These are phyloP conservation scores for Monilinia vaccinii-corymbosi DNA, from an alignment of 2,329 filamentous ascomycete genomes.

Conservation along the genomic window DNA sequence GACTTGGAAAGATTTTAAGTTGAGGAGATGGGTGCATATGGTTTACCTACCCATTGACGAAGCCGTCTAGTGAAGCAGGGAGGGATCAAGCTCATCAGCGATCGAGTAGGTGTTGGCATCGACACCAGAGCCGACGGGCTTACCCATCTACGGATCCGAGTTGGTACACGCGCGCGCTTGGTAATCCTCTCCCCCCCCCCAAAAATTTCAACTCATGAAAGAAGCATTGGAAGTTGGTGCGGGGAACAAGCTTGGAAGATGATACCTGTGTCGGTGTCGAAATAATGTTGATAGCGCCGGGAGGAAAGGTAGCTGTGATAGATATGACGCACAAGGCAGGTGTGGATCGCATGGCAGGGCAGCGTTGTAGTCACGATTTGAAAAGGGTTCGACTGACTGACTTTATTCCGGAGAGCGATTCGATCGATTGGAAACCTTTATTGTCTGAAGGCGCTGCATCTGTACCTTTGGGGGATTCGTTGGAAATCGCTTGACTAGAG, in stretches of 20 bases:
- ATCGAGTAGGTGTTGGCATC: too few relatives aligned
- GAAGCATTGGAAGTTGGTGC: constrained; percentile 21
- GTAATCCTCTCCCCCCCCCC: background rate
- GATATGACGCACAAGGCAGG: constrained; percentile 16
- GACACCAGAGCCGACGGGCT: constrained; percentile 14
- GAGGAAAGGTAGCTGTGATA: constrained; percentile 15
- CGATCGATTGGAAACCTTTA: constrained; percentile 24
- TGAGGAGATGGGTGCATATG: too few relatives aligned
- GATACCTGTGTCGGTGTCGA: background rate
- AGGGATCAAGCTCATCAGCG: too few relatives aligned
- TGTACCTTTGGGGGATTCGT: background rate
- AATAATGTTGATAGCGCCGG: constrained; percentile 19
- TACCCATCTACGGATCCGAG: constrained; percentile 17
- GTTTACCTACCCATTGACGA: too few relatives aligned
- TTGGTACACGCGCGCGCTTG: background rate
- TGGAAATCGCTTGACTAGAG: too few relatives aligned
- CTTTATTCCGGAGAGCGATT: constrained; percentile 16
- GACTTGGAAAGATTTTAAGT: too few relatives aligned
- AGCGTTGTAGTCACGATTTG: constrained; percentile 9
- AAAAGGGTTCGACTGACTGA: constrained; percentile 18
- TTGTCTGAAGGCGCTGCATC: constrained; percentile 18
- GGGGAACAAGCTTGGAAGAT: background rate
- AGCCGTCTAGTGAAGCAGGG: too few relatives aligned
- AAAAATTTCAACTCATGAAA: constrained; percentile 13
- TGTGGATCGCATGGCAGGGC: constrained; percentile 12